These are phyloP conservation scores for Geranium brycei DNA, from an alignment of 345 rosid genomes.

Conservation along the genomic window DNA sequence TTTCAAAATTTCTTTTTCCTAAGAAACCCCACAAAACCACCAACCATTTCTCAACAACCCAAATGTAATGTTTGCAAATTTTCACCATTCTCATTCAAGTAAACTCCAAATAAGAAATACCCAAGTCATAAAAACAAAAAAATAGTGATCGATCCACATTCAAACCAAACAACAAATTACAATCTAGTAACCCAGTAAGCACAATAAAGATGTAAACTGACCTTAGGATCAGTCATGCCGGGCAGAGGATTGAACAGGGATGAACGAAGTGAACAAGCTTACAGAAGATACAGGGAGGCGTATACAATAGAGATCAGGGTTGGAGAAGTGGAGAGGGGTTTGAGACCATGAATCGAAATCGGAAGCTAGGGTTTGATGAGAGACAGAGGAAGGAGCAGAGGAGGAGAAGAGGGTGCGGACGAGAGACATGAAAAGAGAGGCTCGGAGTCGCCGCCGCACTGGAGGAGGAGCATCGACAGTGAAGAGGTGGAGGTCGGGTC, in stretches of 20 bases:
- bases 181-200: background rate
- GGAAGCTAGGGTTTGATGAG: conserved; percentile 36
- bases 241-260: background rate
- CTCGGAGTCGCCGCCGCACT: conserved; percentile 20
- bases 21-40: background rate
- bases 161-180: background rate
- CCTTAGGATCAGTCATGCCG: conserved; percentile 71
- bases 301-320: background rate
- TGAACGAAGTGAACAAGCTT: background rate
- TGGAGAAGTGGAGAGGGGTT: conserved; percentile 14
- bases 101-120: background rate
- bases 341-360: conserved; percentile 11
- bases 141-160: background rate
- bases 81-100: background rate
- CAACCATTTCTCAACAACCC: background rate
- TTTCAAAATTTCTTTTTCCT: background rate
- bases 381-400: conserved; percentile 34
- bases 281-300: background rate
- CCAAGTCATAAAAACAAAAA: background rate
- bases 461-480: conserved; percentile 32
- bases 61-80: background rate
- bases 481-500: background rate
- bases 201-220: conserved; percentile 7
- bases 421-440: conserved; percentile 76
- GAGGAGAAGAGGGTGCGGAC: conserved; percentile 21